Conservation (phyloP, 2,329 filamentous ascomycete genomes). For the Diaporthe citrichinensis region DNA sequence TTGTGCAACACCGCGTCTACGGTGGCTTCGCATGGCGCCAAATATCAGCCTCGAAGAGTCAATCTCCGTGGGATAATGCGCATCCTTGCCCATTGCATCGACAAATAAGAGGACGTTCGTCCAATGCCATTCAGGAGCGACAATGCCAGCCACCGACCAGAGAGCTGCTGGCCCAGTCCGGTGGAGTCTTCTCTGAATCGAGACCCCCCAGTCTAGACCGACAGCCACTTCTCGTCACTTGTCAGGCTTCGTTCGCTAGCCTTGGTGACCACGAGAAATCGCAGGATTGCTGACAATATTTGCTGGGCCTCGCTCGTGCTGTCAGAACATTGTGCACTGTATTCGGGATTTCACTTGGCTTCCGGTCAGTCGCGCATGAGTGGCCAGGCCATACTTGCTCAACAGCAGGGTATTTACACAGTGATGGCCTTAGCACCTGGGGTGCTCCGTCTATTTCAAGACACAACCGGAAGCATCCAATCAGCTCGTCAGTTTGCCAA, state of each 20-base stretch:
- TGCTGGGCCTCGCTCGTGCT: neutral
- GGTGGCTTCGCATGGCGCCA: constrained; percentile 20
- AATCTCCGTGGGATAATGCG: constrained; percentile 15
- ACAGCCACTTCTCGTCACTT: neutral
- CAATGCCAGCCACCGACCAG: constrained; percentile 20
- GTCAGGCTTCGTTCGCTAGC: neutral
- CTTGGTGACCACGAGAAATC: constrained; percentile 10
- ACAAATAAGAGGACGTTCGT: constrained; percentile 30
- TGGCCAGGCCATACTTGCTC: neutral
- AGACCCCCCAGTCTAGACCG: constrained; percentile 23
- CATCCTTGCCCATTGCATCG: constrained; percentile 33
- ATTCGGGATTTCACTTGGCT: neutral
- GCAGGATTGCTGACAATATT: constrained; percentile 14
- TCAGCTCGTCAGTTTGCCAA: constrained; percentile 6
- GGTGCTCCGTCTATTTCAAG: constrained; percentile 1
- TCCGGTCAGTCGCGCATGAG: neutral
- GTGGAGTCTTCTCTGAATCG: constrained; percentile 20
- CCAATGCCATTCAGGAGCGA: constrained; percentile 29
- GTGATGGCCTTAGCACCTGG: neutral
- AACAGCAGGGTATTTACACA: neutral
- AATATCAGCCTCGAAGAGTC: constrained; percentile 30
- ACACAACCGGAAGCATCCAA: constrained; percentile 9
- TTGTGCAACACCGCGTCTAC: neutral
- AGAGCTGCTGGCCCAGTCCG: constrained; percentile 13
- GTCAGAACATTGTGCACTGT: constrained; percentile 6